phyloP scores from a whole-genome alignment of 2,329 filamentous ascomycete genomes.

The Penicillium sp. region DNA sequence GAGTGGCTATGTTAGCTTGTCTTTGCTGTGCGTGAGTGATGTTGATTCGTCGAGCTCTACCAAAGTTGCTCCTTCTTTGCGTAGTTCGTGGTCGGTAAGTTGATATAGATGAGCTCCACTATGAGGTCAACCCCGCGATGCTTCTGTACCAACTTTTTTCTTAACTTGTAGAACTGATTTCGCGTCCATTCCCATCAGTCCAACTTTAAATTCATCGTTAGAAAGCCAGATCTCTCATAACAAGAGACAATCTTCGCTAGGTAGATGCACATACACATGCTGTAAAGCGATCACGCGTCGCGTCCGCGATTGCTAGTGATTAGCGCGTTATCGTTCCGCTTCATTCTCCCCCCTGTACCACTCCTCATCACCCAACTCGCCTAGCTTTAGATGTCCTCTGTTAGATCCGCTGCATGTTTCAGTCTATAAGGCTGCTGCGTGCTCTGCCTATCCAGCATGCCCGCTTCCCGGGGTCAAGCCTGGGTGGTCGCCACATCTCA shows the following conservation, averaged over 20 bases:
- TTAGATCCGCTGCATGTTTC: constrained; percentile 33
- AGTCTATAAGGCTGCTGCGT: constrained; percentile 24
- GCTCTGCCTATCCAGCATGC: constrained; percentile 31
- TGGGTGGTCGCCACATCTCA: constrained; percentile 28
- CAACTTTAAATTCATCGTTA: too few species aligned
- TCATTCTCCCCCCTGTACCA: background rate
- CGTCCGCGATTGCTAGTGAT: background rate
- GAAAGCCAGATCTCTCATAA: too few species aligned
- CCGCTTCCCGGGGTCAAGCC: constrained; percentile 26
- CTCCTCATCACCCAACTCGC: background rate
- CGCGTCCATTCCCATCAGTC: background rate
- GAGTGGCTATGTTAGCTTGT: background rate
- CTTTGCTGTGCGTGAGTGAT: background rate
- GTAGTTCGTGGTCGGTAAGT: background rate
- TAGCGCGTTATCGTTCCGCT: constrained; percentile 10
- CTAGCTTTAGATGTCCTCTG: background rate
- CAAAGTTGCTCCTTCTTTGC: background rate
- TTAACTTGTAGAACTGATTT: background rate
- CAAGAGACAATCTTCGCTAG: too few species aligned
- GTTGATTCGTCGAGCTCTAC: background rate
- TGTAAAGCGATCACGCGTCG: background rate
- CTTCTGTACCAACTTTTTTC: background rate
- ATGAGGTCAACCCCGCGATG: background rate
- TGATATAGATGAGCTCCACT: background rate
- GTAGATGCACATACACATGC: background rate